These are phyloP conservation scores for Aspergillus oerlinghausenensis DNA, from an alignment of 2,329 filamentous ascomycete genomes.

Conservation along the genomic window DNA sequence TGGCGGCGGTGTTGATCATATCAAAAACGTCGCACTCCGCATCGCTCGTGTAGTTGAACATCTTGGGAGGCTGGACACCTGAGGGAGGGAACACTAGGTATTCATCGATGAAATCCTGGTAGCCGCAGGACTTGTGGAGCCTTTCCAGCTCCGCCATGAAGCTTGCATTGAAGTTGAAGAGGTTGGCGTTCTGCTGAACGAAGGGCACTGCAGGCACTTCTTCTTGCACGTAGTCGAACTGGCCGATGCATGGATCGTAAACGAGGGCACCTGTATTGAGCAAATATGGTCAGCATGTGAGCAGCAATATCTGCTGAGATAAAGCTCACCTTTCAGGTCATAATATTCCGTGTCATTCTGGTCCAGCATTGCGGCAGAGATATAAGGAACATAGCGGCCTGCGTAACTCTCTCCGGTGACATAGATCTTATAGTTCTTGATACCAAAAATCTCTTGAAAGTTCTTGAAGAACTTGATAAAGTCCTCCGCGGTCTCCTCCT, in stretches of 20 bases:
- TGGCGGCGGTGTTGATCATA: slow-evolving; percentile 51
- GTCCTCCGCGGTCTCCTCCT: slow-evolving; percentile 64
- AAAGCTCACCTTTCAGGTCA: slow-evolving; percentile 54
- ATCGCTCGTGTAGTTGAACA: slow-evolving; percentile 42
- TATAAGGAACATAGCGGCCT: slow-evolving; percentile 67
- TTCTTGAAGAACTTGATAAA: slow-evolving; percentile 78
- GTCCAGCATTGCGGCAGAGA: slow-evolving; percentile 69
- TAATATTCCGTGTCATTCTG: slow-evolving; percentile 64
- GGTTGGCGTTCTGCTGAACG: slow-evolving; percentile 38
- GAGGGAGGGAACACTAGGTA: slow-evolving; percentile 51
- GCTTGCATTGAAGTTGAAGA: slow-evolving; percentile 45
- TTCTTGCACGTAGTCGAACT: slow-evolving; percentile 29
- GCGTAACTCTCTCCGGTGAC: slow-evolving; percentile 71
- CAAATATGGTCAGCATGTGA: slow-evolving; percentile 1
- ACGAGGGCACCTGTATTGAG: slow-evolving; percentile 50
- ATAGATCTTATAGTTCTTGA: slow-evolving; percentile 67
- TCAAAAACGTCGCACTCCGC: slow-evolving; percentile 56
- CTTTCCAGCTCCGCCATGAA: slow-evolving; percentile 38
- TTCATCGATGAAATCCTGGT: slow-evolving; percentile 42
- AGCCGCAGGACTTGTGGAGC: slow-evolving; percentile 44
- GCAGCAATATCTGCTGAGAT: background rate
- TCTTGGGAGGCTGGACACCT: slow-evolving; percentile 54
- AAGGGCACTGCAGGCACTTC: slow-evolving; percentile 40
- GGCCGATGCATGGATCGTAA: slow-evolving; percentile 62
- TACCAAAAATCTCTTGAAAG: slow-evolving; percentile 64